Evolutionary conservation across 169 alveolate species (phyloP).

Genomic region (Eimeria acervulina): DNA sequence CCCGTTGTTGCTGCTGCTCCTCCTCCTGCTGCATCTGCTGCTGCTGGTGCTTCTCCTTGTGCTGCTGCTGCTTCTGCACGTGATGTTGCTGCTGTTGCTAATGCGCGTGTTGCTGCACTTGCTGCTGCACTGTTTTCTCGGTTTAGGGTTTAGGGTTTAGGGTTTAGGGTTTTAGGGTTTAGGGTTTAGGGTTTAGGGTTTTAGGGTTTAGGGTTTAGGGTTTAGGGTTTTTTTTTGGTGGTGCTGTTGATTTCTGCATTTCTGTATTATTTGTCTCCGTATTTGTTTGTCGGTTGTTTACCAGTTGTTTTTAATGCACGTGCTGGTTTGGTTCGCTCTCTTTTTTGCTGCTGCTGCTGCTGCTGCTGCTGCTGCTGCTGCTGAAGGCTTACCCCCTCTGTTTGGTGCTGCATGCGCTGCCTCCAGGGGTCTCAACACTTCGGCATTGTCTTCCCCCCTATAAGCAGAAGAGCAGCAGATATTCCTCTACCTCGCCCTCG

Average conservation of each 20-base stretch:
- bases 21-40: neutral
- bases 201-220: constrained; percentile 46
- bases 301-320: no score
- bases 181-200: constrained; percentile 39
- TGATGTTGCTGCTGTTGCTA: no score
- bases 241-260: no score
- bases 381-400: no score
- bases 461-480: neutral
- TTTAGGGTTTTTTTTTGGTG: constrained; percentile 21
- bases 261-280: no score
- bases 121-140: neutral
- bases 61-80: no score
- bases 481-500: neutral
- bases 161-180: constrained; percentile 7
- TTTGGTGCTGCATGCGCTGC: neutral
- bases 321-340: no score
- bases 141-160: no score
- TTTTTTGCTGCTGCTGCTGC: no score
- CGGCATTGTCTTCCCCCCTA: neutral
- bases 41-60: neutral
- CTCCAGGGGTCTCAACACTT: constrained; percentile 21
- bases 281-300: no score
- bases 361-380: no score
- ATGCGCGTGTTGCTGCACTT: neutral
- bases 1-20: constrained; percentile 27